Evolutionary conservation across 1,284 basidiomycete species (phyloP).

Genomic region (Coniferiporia sulphurascens): DNA sequence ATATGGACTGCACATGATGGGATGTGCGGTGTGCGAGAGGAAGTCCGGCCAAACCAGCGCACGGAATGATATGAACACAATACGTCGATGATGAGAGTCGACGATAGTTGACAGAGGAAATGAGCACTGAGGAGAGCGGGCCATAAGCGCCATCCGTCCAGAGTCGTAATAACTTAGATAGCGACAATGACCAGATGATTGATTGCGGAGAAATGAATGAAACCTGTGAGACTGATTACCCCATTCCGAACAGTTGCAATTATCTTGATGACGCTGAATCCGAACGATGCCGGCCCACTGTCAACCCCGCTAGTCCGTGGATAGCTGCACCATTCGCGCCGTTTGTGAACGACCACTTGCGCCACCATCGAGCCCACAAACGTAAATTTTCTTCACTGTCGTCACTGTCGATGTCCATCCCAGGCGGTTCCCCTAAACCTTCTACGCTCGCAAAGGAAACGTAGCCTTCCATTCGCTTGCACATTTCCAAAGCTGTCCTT

Average conservation of each 20-base stretch:
- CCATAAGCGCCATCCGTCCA: neutral
- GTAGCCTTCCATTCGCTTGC: conserved; percentile 56
- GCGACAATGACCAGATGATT: neutral
- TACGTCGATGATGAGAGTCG: neutral
- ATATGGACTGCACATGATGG: neutral
- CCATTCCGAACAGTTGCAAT: neutral
- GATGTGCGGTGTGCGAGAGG: neutral
- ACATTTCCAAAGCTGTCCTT: conserved; percentile 51
- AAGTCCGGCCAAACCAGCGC: conserved; percentile 8
- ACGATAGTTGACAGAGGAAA: neutral
- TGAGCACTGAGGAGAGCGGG: neutral
- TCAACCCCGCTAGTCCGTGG: neutral
- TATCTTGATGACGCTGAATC: neutral
- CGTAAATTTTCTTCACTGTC: conserved; percentile 19
- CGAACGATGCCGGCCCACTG: conserved; percentile 5
- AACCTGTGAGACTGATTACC: too few relatives aligned
- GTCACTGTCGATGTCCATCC: conserved; percentile 29
- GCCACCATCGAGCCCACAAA: conserved; percentile 10
- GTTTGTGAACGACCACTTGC: conserved; percentile 10
- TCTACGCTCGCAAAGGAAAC: conserved; percentile 63
- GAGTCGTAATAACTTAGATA: neutral
- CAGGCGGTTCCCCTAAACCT: conserved; percentile 61
- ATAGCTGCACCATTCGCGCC: conserved; percentile 1
- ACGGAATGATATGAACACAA: neutral
- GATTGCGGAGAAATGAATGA: neutral